A percentile compares a stretch with the other conserved stretches of the same genome.
Conservation (phyloP, 2,329 filamentous ascomycete genomes). For the Scopulariopsis brevicaulis region DNA sequence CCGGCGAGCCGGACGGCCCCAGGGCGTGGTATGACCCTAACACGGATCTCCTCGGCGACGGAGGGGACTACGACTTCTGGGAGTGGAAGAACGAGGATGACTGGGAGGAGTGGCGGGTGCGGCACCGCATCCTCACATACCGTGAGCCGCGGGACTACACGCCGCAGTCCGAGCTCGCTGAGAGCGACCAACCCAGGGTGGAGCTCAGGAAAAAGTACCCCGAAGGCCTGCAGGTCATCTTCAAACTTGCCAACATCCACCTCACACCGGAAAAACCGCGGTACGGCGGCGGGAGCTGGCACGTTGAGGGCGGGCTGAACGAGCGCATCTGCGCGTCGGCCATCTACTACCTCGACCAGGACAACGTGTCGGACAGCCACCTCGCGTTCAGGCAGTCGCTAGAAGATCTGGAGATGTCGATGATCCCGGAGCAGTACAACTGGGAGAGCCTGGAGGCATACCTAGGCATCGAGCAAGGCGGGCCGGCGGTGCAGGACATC, state of each 20-base stretch:
- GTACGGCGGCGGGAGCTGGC: constrained; percentile 42
- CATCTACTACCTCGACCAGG: constrained; percentile 48
- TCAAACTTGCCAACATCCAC: constrained; percentile 51
- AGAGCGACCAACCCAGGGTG: constrained; percentile 8
- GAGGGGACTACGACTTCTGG: constrained; percentile 10
- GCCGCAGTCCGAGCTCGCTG: constrained; percentile 11
- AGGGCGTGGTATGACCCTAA: not conserved
- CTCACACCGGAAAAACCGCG: constrained; percentile 44
- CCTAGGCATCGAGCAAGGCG: constrained; percentile 18
- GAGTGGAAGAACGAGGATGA: constrained; percentile 8
- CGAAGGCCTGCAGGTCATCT: constrained; percentile 44
- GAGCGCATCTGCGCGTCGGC: constrained; percentile 54
- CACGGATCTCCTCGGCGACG: not conserved
- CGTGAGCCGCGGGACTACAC: constrained; percentile 11
- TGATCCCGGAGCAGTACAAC: constrained; percentile 19
- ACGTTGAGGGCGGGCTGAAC: constrained; percentile 44
- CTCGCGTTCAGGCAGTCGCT: constrained; percentile 37
- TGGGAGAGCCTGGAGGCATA: constrained; percentile 18
- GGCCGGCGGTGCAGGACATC: constrained; percentile 17
- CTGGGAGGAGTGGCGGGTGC: constrained; percentile 6
- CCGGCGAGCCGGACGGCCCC: not conserved
- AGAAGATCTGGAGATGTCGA: constrained; percentile 15
- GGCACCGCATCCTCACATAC: constrained; percentile 7
- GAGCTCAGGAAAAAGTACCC: not conserved
- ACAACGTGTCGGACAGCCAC: constrained; percentile 43